phyloP scores from a whole-genome alignment of 192 early-diverging fungal genomes.

The Backusella macrospora region DNA sequence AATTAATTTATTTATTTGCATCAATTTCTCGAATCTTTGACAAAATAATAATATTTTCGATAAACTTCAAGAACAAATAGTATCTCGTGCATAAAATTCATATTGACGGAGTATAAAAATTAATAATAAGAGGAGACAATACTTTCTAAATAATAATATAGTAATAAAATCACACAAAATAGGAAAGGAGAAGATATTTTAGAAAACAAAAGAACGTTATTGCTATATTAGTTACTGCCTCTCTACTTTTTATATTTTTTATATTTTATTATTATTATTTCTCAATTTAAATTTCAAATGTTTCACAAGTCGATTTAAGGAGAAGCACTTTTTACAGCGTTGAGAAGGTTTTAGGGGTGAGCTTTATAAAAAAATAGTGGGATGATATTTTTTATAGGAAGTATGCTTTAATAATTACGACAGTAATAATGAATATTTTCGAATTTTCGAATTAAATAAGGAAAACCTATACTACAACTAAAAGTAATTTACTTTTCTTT shows the following conservation, averaged over 20 bases:
- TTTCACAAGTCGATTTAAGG: not conserved
- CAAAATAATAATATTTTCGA: not conserved
- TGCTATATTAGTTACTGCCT: not conserved
- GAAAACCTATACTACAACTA: no score
- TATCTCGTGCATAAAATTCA: not conserved
- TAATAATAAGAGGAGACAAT: not conserved
- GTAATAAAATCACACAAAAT: not conserved
- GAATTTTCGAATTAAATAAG: no score
- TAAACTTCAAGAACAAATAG: not conserved
- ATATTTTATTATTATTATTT: not conserved
- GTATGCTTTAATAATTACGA: no score
- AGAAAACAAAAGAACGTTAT: not conserved
- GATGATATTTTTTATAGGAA: no score
- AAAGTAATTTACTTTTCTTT: no score
- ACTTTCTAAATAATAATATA: no score
- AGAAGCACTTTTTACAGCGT: not conserved
- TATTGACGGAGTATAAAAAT: conserved; percentile 5
- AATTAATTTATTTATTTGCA: not conserved
- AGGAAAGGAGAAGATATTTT: not conserved
- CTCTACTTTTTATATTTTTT: not conserved
- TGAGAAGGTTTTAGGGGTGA: not conserved
- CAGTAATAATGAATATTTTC: no score
- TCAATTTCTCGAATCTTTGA: not conserved
- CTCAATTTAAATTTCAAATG: not conserved
- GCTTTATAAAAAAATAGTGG: not conserved